These are phyloP conservation scores for Malassezia brasiliensis DNA, from an alignment of 1,284 basidiomycete species.

Conservation along the genomic window DNA sequence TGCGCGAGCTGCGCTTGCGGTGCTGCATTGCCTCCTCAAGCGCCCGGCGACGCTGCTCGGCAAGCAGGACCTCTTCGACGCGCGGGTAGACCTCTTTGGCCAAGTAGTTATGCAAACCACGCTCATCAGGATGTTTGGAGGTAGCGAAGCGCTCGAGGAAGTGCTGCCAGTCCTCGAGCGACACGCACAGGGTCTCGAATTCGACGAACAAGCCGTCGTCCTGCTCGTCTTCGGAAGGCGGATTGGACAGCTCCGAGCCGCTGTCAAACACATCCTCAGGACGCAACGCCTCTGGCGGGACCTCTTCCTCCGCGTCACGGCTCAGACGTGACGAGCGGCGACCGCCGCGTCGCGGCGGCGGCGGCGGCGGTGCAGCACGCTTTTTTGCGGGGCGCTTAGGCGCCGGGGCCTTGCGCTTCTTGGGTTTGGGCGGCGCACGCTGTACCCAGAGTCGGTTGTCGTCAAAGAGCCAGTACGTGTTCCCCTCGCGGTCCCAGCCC, in stretches of 20 bases:
- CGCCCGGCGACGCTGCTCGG: slow-evolving; percentile 52
- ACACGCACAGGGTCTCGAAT: slow-evolving; percentile 60
- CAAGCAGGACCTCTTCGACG: slow-evolving; percentile 54
- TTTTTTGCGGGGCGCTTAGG: slow-evolving; percentile 13
- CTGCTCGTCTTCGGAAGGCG: slow-evolving; percentile 28
- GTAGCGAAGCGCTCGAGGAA: slow-evolving; percentile 63
- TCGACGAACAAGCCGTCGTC: slow-evolving; percentile 42
- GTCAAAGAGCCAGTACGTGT: slow-evolving; percentile 83
- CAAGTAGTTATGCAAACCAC: slow-evolving; percentile 62
- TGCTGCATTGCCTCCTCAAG: slow-evolving; percentile 59
- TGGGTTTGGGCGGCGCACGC: slow-evolving; percentile 48
- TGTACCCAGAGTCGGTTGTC: slow-evolving; percentile 79
- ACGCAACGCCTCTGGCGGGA: not conserved
- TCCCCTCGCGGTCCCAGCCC: slow-evolving; percentile 69
- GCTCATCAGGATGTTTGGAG: slow-evolving; percentile 68
- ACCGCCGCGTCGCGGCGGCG: slow-evolving; percentile 47
- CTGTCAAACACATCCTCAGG: slow-evolving; percentile 16
- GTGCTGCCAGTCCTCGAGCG: slow-evolving; percentile 57
- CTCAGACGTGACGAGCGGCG: slow-evolving; percentile 16
- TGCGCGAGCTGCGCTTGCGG: slow-evolving; percentile 71
- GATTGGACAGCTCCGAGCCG: slow-evolving; percentile 41
- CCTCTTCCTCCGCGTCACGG: slow-evolving; percentile 9
- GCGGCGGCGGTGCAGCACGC: slow-evolving; percentile 10
- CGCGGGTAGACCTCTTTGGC: slow-evolving; percentile 59
- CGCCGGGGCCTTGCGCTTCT: slow-evolving; percentile 26